Base-by-base conservation (phyloP, 164 flowering plant species). In the Platanus orientalis region DNA sequence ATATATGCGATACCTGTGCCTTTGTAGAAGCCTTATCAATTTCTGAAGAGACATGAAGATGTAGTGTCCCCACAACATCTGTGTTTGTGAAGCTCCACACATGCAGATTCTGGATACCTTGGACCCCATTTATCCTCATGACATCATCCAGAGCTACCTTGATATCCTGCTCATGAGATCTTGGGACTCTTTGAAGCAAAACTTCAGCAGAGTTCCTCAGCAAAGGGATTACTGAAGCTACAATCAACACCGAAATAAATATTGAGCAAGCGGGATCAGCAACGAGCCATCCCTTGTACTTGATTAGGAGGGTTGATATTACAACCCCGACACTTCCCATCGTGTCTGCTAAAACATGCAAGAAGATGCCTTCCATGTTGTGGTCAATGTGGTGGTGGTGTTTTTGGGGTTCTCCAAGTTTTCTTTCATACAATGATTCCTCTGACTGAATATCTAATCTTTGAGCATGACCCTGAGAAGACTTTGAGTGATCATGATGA, bases 351-450 rank as follows among this genome's bases (percentile, higher is more conserved):
- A 94, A 63, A 62, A 94, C 96, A 67, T 94, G 99, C 73, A 94
- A 78, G 79, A 94, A 94, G 55, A 94, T 94, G 65, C 99, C 99
- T 81, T 94, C 96, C 97, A 94, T 94, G 79, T 94, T 94, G 80
- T 94, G 99, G 69, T 94, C 99, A 39, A 91, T 78, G 73, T 89
- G 97, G 59, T 49, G 89, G 62, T 83, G 94, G 34, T 73, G 78
- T 65, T 75, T 74, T 36, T 65, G 65, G 6, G 76, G 54, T 65
- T 71, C 76, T 71, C 69, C 65, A 12, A 57, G 58, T 20, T 51
- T 71, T 45, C 6, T 71, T 39, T 71, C 69, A 34, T 62, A 56
- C 23, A 62, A 48, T 7, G 30, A 20, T 28, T 73, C 66, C 26
- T 48, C 61, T 42, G 26, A 64, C 19, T 64, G 58, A 9, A n/a